These are phyloP conservation scores for Draba incana DNA, from an alignment of 345 rosid genomes.

Conservation along the genomic window DNA sequence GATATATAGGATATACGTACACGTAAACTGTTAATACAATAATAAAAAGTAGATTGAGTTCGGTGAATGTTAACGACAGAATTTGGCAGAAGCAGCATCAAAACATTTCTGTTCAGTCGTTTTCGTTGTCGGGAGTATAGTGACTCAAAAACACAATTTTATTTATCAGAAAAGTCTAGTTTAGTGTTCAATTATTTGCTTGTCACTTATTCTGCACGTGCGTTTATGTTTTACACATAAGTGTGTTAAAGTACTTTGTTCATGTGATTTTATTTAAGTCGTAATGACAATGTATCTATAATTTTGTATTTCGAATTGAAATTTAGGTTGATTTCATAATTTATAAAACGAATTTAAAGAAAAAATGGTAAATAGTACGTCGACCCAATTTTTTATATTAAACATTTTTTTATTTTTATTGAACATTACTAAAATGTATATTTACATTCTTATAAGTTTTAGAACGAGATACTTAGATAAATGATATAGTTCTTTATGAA, in stretches of 20 bases:
- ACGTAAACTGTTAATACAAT: constrained; percentile 5
- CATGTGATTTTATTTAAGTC: background rate
- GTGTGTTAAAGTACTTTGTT: constrained; percentile 10
- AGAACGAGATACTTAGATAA: no score
- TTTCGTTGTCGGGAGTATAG: constrained; percentile 35
- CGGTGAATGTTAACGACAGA: constrained; percentile 17
- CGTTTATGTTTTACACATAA: constrained; percentile 25
- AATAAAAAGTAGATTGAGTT: constrained; percentile 1
- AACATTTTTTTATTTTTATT: no score
- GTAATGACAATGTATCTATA: background rate
- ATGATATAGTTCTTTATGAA: no score
- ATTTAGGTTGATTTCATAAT: background rate
- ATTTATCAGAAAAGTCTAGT: constrained; percentile 15
- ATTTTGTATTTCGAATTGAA: background rate
- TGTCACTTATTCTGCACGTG: constrained; percentile 34
- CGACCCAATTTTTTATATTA: no score
- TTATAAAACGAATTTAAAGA: no score
- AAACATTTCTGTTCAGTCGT: constrained; percentile 31
- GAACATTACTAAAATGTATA: no score
- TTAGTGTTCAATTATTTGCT: constrained; percentile 29
- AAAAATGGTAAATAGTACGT: no score
- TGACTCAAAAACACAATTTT: constrained; percentile 22
- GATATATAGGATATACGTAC: background rate
- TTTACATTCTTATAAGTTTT: no score
- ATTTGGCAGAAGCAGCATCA: constrained; percentile 20